Evolutionary conservation across 352 stramenopile species (phyloP).

Genomic region (Globisporangium alternatum): DNA sequence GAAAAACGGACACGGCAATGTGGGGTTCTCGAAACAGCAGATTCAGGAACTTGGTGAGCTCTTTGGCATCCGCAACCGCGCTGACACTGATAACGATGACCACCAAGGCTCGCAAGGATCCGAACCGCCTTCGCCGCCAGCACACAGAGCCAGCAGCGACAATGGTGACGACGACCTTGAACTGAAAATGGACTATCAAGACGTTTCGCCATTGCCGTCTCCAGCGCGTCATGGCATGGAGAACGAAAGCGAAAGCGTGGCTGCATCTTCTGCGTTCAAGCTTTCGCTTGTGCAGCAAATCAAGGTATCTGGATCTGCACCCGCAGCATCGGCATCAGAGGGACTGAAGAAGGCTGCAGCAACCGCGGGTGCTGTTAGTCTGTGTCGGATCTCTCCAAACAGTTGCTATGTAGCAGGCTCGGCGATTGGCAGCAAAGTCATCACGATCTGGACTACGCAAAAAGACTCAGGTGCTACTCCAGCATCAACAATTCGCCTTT

Average conservation of each 20-base stretch:
- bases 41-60: slow-evolving; percentile 51
- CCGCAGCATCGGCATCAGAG: neutral
- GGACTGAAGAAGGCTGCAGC: neutral
- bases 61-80: slow-evolving; percentile 36
- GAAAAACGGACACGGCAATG: slow-evolving; percentile 18
- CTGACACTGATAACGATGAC: neutral
- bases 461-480: neutral
- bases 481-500: slow-evolving; percentile 9
- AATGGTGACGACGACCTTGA: neutral
- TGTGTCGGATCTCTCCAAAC: slow-evolving; percentile 8
- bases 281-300: slow-evolving; percentile 3
- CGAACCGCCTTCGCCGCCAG: neutral
- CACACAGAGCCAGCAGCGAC: neutral
- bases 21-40: slow-evolving; percentile 39
- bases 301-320: neutral
- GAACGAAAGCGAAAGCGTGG: neutral
- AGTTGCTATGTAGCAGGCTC: slow-evolving; percentile 1
- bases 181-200: neutral
- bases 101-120: neutral
- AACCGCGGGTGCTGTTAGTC: neutral
- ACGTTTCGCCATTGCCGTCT: neutral
- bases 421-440: neutral
- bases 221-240: neutral
- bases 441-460: slow-evolving; percentile 6
- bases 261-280: neutral